Evolutionary conservation across 331 rosid genomes (phyloP).

Genomic region (Erythrophleum ivorense): DNA sequence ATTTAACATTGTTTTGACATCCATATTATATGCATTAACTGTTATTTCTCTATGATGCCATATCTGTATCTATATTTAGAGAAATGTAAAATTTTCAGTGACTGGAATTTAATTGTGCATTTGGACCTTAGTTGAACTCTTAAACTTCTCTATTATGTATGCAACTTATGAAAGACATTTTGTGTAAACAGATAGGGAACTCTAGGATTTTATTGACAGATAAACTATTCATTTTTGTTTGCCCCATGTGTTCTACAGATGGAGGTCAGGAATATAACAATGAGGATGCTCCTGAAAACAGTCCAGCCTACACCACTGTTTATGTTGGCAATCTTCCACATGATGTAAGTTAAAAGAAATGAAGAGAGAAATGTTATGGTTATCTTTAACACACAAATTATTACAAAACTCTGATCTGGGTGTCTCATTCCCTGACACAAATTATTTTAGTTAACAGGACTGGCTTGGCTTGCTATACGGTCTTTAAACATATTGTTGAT

Average conservation of each 20-base stretch:
- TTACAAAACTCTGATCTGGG: slow-evolving; percentile 13
- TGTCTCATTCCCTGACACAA: slow-evolving; percentile 14
- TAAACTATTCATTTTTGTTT: slow-evolving; percentile 15
- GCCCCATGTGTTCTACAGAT: slow-evolving; percentile 45
- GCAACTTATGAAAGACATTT: not conserved
- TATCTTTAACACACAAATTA: slow-evolving; percentile 18
- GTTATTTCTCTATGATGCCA: slow-evolving; percentile 18
- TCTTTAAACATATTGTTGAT: slow-evolving; percentile 26
- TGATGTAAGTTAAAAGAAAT: slow-evolving; percentile 53
- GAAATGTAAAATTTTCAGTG: not conserved
- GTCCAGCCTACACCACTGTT: slow-evolving; percentile 61
- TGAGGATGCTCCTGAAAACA: slow-evolving; percentile 69
- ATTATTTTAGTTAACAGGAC: slow-evolving; percentile 14
- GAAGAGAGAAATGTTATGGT: slow-evolving; percentile 36
- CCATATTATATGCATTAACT: slow-evolving; percentile 5
- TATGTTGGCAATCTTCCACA: slow-evolving; percentile 74
- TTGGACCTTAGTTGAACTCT: slow-evolving; percentile 25
- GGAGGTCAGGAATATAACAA: slow-evolving; percentile 57
- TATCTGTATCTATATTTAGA: slow-evolving; percentile 11
- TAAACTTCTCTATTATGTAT: slow-evolving; percentile 3
- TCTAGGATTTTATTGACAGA: slow-evolving; percentile 27
- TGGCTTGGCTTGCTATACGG: slow-evolving; percentile 21
- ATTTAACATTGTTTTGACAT: slow-evolving; percentile 17
- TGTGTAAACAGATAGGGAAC: slow-evolving; percentile 31
- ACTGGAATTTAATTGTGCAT: slow-evolving; percentile 13